Evolutionary conservation across 768 basidiomycete species (phyloP).

Genomic region (Rhizopogon roseolus): DNA sequence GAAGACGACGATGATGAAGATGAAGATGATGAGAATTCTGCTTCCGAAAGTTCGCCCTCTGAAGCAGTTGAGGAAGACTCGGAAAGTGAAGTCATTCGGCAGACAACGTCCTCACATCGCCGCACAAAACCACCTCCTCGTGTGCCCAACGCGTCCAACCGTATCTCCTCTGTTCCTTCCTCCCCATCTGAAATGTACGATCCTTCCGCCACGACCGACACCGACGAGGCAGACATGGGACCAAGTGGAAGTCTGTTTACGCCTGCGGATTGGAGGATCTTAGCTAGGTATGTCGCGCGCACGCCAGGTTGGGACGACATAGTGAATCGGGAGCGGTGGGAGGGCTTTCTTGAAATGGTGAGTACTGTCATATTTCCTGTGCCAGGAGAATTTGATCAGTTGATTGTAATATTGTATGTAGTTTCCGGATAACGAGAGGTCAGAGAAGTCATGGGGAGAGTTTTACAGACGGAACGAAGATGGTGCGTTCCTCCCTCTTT

Average conservation of each 20-base stretch:
- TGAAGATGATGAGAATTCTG: slow-evolving; percentile 23
- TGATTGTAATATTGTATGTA: slow-evolving; percentile 16
- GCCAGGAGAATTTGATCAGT: background rate
- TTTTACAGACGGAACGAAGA: slow-evolving; percentile 49
- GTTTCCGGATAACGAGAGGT: slow-evolving; percentile 45
- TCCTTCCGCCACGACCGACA: slow-evolving; percentile 18
- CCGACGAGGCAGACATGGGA: slow-evolving; percentile 44
- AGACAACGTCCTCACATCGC: slow-evolving; percentile 7
- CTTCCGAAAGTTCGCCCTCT: background rate
- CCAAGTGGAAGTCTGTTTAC: slow-evolving; percentile 43
- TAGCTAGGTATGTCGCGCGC: slow-evolving; percentile 55
- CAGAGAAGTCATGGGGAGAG: slow-evolving; percentile 57
- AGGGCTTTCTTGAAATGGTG: slow-evolving; percentile 47
- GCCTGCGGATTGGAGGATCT: slow-evolving; percentile 56
- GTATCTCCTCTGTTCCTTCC: background rate
- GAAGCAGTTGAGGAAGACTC: slow-evolving; percentile 15
- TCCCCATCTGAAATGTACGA: slow-evolving; percentile 6
- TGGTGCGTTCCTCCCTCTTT: slow-evolving; percentile 30
- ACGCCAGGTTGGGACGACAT: slow-evolving; percentile 40
- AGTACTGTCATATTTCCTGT: slow-evolving; percentile 8
- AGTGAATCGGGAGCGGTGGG: slow-evolving; percentile 47
- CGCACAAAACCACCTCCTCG: background rate
- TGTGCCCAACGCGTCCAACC: background rate
- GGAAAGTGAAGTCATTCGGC: slow-evolving; percentile 19
- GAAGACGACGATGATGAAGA: slow-evolving; percentile 35